A percentile compares a stretch with the other conserved stretches of the same genome.
phyloP scores from a whole-genome alignment of 106 monocot species.

The Dioscorea alata region DNA sequence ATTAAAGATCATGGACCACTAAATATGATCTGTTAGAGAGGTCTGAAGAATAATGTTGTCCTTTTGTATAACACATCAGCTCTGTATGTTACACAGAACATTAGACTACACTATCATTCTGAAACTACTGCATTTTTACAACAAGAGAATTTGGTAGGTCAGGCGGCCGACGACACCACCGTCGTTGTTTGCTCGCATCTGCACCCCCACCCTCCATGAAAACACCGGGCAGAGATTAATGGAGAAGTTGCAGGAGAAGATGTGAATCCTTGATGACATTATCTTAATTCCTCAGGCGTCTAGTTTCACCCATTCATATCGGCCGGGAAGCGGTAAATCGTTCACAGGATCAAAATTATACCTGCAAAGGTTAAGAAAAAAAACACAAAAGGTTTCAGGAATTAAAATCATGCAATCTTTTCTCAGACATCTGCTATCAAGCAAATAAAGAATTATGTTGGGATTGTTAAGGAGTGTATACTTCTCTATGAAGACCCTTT shows the following conservation, averaged over 20 bases:
- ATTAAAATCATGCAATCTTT: background rate
- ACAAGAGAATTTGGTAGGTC: background rate
- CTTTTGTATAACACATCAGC: background rate
- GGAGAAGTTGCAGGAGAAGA: conserved; percentile 4
- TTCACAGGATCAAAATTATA: conserved; percentile 77
- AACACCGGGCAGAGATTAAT: conserved; percentile 17
- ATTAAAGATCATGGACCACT: background rate
- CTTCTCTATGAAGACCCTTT: conserved; percentile 38
- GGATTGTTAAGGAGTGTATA: conserved; percentile 2
- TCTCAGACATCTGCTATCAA: background rate
- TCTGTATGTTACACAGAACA: conserved; percentile 2
- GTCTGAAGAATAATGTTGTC: background rate
- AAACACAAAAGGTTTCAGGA: background rate
- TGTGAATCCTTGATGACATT: background rate
- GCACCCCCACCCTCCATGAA: conserved; percentile 10
- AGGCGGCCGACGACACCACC: background rate
- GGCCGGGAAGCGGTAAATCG: conserved; percentile 52
- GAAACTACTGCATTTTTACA: background rate
- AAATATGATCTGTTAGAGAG: conserved; percentile 5
- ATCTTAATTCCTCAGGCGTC: conserved; percentile 11
- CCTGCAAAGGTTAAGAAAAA: conserved; percentile 17
- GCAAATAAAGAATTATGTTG: background rate
- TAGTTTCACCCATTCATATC: conserved; percentile 65
- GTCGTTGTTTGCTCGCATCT: no score
- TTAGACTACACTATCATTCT: conserved; percentile 1